These are phyloP conservation scores for Gastrolobium villosum DNA, from an alignment of 306 rosid genomes.

Conservation along the genomic window DNA sequence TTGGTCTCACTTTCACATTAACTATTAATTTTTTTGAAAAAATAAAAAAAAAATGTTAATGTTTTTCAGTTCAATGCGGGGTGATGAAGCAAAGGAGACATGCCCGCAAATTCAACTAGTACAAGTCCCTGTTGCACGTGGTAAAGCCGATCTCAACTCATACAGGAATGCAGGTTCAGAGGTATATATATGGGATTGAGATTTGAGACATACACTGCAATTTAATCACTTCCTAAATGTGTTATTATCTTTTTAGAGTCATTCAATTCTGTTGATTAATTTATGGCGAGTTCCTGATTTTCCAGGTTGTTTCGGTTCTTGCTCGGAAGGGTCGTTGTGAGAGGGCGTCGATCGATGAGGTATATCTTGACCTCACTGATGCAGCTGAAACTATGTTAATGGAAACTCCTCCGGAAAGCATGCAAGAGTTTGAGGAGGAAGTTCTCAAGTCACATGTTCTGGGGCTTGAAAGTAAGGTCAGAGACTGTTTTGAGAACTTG, in stretches of 20 bases:
- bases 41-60: background rate
- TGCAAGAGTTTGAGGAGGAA: conserved; percentile 70
- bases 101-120: conserved; percentile 88
- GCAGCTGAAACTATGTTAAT: conserved; percentile 83
- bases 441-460: conserved; percentile 85
- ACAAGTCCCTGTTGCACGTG: conserved; percentile 93
- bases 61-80: conserved; percentile 87
- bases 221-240: background rate
- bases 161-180: conserved; percentile 91
- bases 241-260: background rate
- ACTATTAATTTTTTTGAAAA: background rate
- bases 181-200: conserved; percentile 47
- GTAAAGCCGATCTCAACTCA: conserved; percentile 88
- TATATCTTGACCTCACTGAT: conserved; percentile 89
- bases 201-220: background rate
- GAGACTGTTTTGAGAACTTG: conserved; percentile 42
- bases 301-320: conserved; percentile 85
- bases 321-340: conserved; percentile 89
- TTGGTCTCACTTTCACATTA: background rate
- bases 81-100: conserved; percentile 85
- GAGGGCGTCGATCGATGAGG: conserved; percentile 99
- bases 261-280: conserved; percentile 12
- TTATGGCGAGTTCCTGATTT: conserved; percentile 14
- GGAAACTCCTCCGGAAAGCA: conserved; percentile 73
- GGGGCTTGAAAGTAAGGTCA: conserved; percentile 77